These are phyloP conservation scores for Alternaria rosae DNA, from an alignment of 2,329 filamentous ascomycete species.

Conservation along the genomic window DNA sequence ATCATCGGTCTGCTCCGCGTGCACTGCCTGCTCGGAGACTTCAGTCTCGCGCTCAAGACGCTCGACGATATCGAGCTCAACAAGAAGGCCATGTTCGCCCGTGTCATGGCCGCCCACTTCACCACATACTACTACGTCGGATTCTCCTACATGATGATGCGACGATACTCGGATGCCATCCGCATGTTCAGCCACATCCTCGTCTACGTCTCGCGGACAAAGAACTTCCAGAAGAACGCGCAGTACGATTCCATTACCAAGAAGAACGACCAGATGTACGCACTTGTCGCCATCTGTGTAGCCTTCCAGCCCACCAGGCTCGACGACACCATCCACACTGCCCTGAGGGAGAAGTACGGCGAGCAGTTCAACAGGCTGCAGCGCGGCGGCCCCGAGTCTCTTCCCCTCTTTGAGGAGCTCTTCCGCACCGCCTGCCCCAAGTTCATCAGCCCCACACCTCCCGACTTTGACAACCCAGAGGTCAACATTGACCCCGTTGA, in stretches of 20 bases:
- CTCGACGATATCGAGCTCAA: slow-evolving; percentile 99
- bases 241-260: slow-evolving; percentile 99
- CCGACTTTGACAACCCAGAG: slow-evolving; percentile 96
- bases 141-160: slow-evolving; percentile 99
- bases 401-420: slow-evolving; percentile 97
- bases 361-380: slow-evolving; percentile 98
- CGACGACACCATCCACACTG: slow-evolving; percentile 98
- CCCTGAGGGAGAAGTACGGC: slow-evolving; percentile 97
- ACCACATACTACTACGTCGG: slow-evolving; percentile 99
- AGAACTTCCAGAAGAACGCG: slow-evolving; percentile 99
- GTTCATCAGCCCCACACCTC: slow-evolving; percentile 97
- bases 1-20: slow-evolving; percentile 97
- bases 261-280: slow-evolving; percentile 99
- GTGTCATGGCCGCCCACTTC: slow-evolving; percentile 99
- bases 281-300: slow-evolving; percentile 97
- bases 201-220: slow-evolving; percentile 96
- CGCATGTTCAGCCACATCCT: slow-evolving; percentile 99
- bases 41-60: slow-evolving; percentile 97
- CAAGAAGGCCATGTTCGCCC: slow-evolving; percentile 99
- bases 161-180: slow-evolving; percentile 98
- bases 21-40: slow-evolving; percentile 95
- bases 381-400: slow-evolving; percentile 91
- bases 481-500: slow-evolving; percentile 96
- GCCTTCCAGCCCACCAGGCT: slow-evolving; percentile 96
- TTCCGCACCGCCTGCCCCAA: slow-evolving; percentile 98